Evolutionary conservation across 305 asterid species (phyloP), one percentile per base, ranked within the genome.

Genomic region (Stenogyne calaminthoides): DNA sequence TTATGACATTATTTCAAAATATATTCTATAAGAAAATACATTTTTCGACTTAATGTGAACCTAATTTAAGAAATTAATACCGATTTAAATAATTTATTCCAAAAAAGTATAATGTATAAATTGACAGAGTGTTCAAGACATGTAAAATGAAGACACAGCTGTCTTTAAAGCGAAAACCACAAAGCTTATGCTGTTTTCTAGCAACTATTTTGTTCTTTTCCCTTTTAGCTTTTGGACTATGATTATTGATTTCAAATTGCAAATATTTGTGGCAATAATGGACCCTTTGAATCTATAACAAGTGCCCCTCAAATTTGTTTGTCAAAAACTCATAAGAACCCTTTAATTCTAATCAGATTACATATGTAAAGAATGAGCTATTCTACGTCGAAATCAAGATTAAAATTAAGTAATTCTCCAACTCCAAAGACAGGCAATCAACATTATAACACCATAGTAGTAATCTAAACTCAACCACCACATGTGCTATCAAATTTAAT

Each of bases 391-490:
- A 25, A 25, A 10, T 44, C 5, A 44, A 44, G 16, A 44, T 44
- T 3, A 44, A 10, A 44, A 10, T 44, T 12, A 44, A 44, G 52
- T 14, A 44, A 44, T 11, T 1, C 52, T 11, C n/a, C n/a, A 10
- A 10, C n/a, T 2, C 5, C 1, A 52, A 57, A 25, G 29, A 25
- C 29, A 25, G 29, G 2, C 2, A 25, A 25, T 25, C 29, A 42
- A 49, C 20, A 49, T 15, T 42, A 49, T 16, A 49, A 49, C 7
- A 7, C 29, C 29, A 25, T 2, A 25, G 29, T 49, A 65, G 42
- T 40, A 16, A 51, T 51, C 56, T 27, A 9, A 55, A 42, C 20
- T 61, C 10, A 70, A 76, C 80, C n/a, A 76, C 76, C 72, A 76
- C 76, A 70, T 70, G 78, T 42, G 20, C 18, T 65, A 9, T 15